Base-by-base conservation (phyloP, 805 yeast species). In the Metschnikowia henanensis region DNA sequence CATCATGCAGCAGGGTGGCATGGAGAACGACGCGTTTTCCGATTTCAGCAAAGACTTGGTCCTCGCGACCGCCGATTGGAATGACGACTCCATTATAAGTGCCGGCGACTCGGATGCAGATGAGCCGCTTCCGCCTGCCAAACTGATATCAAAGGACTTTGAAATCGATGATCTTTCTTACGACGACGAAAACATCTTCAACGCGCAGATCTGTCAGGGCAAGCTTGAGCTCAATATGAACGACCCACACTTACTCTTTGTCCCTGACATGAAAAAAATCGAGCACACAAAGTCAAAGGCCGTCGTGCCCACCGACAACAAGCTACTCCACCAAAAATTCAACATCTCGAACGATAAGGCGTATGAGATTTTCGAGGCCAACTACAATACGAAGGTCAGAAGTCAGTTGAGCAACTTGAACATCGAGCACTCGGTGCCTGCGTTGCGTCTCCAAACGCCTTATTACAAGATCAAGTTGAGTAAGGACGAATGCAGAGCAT, bases 341-440 rank as follows among this genome's bases (percentile, higher is more conserved):
- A 86, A 87, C 61, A 76, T 92, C 30, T 90, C 97, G 6, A 94
- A 94, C 64, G 99, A 94, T 64, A 76, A 79, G 34, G 86, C 84
- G 33, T 94, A 94, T 62, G 95, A 88, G 45, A 66, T 84, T 41
- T 71, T 94, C 52, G 86, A 85, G 58, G 86, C 82, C 45, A 91
- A 89, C 57, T 90, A 91, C 61, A 95, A 90, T 61, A 81, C 95
- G 30, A 92, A 88, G 70, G 87, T 92, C 29, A 82, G 99, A 62
- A 81, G 96, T 2, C 95, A 95, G 6, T 82, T 94, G 56, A 95
- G 97, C 35, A 88, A 92, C 53, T 73, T 94, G 50, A 83, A 80
- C 39, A 90, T 94, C 50, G 98, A 94, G 57, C 99, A 94, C 62
- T 80, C 97, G 0, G 75, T 82, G 55, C 96, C 96, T 1, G 97